Conservation (phyloP, 768 basidiomycete genomes). For the Agrocybe praecox region DNA sequence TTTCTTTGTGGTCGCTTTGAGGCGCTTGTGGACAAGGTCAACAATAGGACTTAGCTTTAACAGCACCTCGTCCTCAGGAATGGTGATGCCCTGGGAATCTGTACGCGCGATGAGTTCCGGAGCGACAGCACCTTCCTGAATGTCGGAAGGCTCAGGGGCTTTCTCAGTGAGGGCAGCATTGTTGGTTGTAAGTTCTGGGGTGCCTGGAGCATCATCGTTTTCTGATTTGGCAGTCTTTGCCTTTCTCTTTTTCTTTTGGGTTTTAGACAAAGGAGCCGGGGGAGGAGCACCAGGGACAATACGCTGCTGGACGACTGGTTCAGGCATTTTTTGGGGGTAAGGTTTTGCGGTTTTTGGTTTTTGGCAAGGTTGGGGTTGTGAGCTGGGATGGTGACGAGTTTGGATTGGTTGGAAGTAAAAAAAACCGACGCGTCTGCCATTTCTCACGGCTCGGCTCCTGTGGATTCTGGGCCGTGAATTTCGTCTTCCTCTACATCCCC, state of each 20-base stretch:
- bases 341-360: conserved; percentile 14
- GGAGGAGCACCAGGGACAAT: conserved; percentile 81
- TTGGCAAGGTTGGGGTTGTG: conserved; percentile 16
- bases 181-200: conserved; percentile 38
- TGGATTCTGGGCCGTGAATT: neutral
- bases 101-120: conserved; percentile 47
- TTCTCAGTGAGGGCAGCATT: conserved; percentile 51
- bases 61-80: conserved; percentile 45
- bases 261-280: conserved; percentile 58
- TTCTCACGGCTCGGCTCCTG: conserved; percentile 29
- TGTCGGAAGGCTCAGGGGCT: conserved; percentile 47
- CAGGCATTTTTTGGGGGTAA: conserved; percentile 35
- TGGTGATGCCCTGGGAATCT: conserved; percentile 40
- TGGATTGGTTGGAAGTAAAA: conserved; percentile 23
- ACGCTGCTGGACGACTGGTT: conserved; percentile 47
- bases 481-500: neutral
- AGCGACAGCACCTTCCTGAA: conserved; percentile 47
- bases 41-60: conserved; percentile 69
- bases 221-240: conserved; percentile 40
- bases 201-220: conserved; percentile 47
- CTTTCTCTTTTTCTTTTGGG: conserved; percentile 72
- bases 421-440: conserved; percentile 31
- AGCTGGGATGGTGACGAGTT: conserved; percentile 16
- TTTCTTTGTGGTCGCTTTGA: conserved; percentile 81
- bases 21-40: conserved; percentile 78